These are phyloP conservation scores for Protomyces lactucae-debilis DNA, from an alignment of 1,139 yeast species.

Conservation along the genomic window DNA sequence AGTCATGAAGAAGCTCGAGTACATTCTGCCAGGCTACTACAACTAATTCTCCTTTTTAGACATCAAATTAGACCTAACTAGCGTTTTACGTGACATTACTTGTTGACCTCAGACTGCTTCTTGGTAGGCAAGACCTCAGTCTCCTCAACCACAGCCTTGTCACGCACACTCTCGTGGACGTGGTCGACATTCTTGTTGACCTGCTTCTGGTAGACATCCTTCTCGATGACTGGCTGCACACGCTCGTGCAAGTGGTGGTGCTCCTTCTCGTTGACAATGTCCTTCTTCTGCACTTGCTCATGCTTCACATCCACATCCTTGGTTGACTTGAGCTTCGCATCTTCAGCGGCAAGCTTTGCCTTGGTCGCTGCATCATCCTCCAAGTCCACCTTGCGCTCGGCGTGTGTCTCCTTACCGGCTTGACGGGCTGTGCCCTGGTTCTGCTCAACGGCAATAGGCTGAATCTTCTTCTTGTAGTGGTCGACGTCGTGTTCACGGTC, in stretches of 20 bases:
- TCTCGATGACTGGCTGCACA: slow-evolving; percentile 3
- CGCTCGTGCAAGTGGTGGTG: slow-evolving; percentile 8
- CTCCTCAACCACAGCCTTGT: slow-evolving; percentile 1
- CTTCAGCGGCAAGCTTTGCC: not conserved
- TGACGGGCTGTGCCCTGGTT: not conserved
- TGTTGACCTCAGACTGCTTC: not conserved
- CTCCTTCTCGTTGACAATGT: not conserved
- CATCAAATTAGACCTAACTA: not conserved
- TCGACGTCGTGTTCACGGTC: slow-evolving; percentile 13
- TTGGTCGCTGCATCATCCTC: not conserved
- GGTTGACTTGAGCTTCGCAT: not conserved
- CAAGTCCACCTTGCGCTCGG: not conserved
- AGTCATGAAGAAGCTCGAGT: slow-evolving; percentile 73
- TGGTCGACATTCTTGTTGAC: not conserved
- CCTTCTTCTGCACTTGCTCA: not conserved
- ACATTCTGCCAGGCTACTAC: slow-evolving; percentile 82
- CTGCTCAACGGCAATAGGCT: not conserved
- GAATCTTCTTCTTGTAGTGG: slow-evolving; percentile 15
- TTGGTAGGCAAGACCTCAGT: slow-evolving; percentile 6
- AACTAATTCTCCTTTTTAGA: too few relatives aligned
- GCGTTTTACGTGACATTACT: not conserved
- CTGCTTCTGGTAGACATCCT: slow-evolving; percentile 3
- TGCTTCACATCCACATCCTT: not conserved
- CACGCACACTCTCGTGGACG: not conserved
- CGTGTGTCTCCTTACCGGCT: not conserved